Percentiles rank a stretch among this genome's conserved stretches.
Evolutionary conservation across 495 filamentous ascomycete species (phyloP).

Genomic region (Hypoxylon rickii): DNA sequence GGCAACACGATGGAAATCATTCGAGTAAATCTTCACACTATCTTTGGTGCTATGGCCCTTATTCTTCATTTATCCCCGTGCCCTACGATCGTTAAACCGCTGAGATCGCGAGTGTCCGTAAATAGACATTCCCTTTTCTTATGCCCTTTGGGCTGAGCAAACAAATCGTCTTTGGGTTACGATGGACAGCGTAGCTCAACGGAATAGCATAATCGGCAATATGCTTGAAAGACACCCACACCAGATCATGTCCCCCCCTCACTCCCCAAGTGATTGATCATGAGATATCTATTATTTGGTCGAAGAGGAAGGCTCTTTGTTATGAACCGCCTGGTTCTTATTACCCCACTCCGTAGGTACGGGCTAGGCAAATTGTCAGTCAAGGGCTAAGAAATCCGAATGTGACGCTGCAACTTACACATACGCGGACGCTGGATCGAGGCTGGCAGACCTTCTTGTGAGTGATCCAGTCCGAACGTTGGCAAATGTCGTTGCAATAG

Average conservation of each 20-base stretch:
- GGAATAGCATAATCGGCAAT: not conserved
- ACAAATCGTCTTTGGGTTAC: no score
- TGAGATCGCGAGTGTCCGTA: no score
- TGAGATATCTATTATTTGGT: no score
- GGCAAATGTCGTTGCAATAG: slow-evolving; percentile 21
- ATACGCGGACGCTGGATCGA: slow-evolving; percentile 3
- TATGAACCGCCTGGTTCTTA: no score
- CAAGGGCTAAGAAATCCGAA: not conserved
- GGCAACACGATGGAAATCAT: not conserved
- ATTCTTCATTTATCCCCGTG: not conserved
- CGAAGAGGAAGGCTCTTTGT: no score
- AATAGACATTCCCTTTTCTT: no score
- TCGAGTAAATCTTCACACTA: not conserved
- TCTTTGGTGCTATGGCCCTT: not conserved
- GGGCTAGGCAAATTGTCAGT: slow-evolving; percentile 9
- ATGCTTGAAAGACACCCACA: not conserved
- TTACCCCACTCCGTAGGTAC: no score
- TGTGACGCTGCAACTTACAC: slow-evolving; percentile 10
- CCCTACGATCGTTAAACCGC: no score
- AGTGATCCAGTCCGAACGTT: slow-evolving; percentile 6
- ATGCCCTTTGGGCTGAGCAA: no score
- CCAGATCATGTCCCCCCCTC: not conserved
- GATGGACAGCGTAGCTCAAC: not conserved
- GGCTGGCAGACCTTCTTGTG: slow-evolving; percentile 17
- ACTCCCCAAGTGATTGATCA: no score